Conservation (phyloP, 306 rosid species). For the Trifolium dubium region DNA sequence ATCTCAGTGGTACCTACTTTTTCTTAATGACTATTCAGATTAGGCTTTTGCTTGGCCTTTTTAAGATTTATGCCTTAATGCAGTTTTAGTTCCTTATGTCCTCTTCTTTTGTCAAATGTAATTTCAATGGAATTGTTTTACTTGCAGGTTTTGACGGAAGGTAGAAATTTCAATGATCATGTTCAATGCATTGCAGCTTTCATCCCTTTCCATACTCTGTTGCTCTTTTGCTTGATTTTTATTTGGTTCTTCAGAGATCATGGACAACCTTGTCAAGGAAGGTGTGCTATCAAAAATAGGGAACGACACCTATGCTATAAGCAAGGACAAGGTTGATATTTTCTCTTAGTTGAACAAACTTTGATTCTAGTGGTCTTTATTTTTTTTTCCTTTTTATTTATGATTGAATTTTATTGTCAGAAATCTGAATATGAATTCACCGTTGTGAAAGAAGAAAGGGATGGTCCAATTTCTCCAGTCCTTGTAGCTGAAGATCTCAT, state of each 20-base stretch:
- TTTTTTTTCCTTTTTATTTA: not conserved
- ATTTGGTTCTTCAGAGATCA: constrained; percentile 62
- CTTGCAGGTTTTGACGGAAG: constrained; percentile 82
- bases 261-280: constrained; percentile 73
- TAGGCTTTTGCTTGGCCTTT: constrained; percentile 14
- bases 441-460: constrained; percentile 73
- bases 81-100: constrained; percentile 26
- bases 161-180: constrained; percentile 46
- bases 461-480: constrained; percentile 50
- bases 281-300: constrained; percentile 67
- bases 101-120: constrained; percentile 21
- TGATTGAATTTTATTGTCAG: constrained; percentile 50
- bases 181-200: constrained; percentile 32
- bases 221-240: constrained; percentile 35
- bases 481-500: constrained; percentile 58
- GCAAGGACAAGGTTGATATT: constrained; percentile 64
- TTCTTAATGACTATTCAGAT: constrained; percentile 2
- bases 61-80: constrained; percentile 17
- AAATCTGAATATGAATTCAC: constrained; percentile 67
- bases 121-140: constrained; percentile 41
- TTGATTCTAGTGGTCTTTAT: constrained; percentile 11
- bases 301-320: constrained; percentile 64
- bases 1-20: constrained; percentile 71
- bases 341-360: constrained; percentile 2
- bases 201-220: constrained; percentile 8